Evolutionary conservation across 352 stramenopile species (phyloP).

Genomic region (Achlya hypogyna): DNA sequence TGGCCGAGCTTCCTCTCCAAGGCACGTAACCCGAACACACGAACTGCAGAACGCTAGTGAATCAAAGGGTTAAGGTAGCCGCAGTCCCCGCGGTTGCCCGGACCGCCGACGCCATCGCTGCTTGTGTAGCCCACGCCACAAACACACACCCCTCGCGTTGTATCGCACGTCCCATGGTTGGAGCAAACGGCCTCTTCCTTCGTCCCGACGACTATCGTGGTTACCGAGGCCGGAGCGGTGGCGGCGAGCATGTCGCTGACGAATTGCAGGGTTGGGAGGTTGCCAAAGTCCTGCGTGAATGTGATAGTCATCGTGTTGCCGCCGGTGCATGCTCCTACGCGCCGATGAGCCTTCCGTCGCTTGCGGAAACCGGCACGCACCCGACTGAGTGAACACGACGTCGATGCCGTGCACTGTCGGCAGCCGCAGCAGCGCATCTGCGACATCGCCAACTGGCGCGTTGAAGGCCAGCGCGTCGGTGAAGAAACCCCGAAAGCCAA

Average conservation of each 20-base stretch:
- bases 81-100: constrained; percentile 54
- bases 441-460: constrained; percentile 28
- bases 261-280: constrained; percentile 33
- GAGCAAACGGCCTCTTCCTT: constrained; percentile 86
- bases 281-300: constrained; percentile 42
- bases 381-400: constrained; percentile 32
- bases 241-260: constrained; percentile 30
- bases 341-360: no score
- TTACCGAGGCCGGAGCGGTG: constrained; percentile 23
- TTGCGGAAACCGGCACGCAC: no score
- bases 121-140: constrained; percentile 43
- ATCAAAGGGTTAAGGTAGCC: constrained; percentile 28
- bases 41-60: not conserved
- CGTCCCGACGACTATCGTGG: constrained; percentile 55
- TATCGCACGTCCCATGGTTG: constrained; percentile 82
- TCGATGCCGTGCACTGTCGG: constrained; percentile 42
- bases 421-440: constrained; percentile 38
- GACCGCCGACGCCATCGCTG: constrained; percentile 51
- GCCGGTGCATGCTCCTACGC: constrained; percentile 31
- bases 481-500: constrained; percentile 42
- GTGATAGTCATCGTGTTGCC: constrained; percentile 46
- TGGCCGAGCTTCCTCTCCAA: not conserved
- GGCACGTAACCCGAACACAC: not conserved
- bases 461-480: constrained; percentile 58
- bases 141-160: constrained; percentile 34